A percentile compares a stretch with the other conserved stretches of the same genome.
Conservation (phyloP, 2,329 filamentous ascomycete species). For the Balansia obtecta region DNA sequence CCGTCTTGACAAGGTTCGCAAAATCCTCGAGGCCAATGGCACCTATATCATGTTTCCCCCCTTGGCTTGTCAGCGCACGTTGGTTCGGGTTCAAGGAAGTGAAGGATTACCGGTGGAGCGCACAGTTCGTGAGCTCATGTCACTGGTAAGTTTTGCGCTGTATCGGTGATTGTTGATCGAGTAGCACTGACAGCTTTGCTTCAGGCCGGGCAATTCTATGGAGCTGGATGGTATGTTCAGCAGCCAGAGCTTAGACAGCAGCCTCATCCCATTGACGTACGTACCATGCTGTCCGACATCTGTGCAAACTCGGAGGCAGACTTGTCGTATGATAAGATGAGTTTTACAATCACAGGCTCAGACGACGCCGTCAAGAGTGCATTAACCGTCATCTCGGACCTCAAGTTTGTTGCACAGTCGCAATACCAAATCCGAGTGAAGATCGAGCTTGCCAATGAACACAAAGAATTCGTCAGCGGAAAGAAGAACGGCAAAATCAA, state of each 20-base stretch:
- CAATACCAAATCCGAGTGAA: conserved; percentile 94
- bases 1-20: conserved; percentile 89
- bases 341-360: conserved; percentile 87
- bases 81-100: conserved; percentile 81
- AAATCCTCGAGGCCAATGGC: conserved; percentile 93
- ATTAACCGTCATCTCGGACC: conserved; percentile 85
- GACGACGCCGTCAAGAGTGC: conserved; percentile 94
- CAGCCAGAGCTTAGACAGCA: conserved; percentile 54
- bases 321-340: conserved; percentile 85
- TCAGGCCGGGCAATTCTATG: conserved; percentile 93
- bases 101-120: conserved; percentile 92
- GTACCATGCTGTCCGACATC: conserved; percentile 87
- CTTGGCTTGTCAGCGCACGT: conserved; percentile 70
- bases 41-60: conserved; percentile 89
- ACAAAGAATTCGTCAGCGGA: conserved; percentile 98
- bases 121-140: conserved; percentile 92
- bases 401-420: conserved; percentile 75
- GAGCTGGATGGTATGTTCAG: conserved; percentile 89
- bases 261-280: conserved; percentile 59
- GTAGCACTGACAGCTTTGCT: not conserved
- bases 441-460: conserved; percentile 96
- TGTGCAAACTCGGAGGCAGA: conserved; percentile 94
- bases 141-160: conserved; percentile 49
- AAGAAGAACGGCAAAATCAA: conserved; percentile 99
- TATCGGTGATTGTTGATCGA: not conserved